phyloP scores from a whole-genome alignment of 805 yeast genomes.

The Wickerhamiella spandovensis region DNA sequence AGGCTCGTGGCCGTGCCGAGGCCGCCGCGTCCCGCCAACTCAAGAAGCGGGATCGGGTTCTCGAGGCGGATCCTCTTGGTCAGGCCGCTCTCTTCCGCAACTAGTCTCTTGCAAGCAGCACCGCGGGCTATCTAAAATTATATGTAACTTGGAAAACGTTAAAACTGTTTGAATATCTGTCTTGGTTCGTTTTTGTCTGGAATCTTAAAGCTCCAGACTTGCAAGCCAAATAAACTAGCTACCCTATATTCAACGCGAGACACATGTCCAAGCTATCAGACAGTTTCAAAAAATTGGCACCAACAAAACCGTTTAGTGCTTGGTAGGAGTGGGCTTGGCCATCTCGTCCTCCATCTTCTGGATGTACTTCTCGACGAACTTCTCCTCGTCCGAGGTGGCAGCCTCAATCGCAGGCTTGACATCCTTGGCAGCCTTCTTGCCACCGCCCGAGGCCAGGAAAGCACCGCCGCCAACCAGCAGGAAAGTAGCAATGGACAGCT shows the following conservation, averaged over 20 bases:
- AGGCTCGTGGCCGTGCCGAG: constrained; percentile 65
- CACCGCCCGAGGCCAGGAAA: constrained; percentile 62
- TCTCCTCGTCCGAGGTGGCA: constrained; percentile 75
- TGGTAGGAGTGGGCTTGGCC: neutral
- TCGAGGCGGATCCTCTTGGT: constrained; percentile 68
- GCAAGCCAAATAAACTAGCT: neutral
- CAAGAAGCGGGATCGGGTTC: constrained; percentile 58
- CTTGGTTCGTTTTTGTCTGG: too few relatives aligned
- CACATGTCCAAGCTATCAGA: neutral
- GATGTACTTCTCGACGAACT: constrained; percentile 61
- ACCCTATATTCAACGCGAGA: neutral
- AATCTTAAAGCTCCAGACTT: too few relatives aligned
- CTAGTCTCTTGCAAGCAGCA: too few relatives aligned
- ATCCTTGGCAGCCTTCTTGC: constrained; percentile 35
- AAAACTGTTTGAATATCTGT: too few relatives aligned
- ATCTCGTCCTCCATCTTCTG: constrained; percentile 30
- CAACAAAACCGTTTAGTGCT: neutral
- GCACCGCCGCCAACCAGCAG: constrained; percentile 50
- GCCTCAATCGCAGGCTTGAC: constrained; percentile 61
- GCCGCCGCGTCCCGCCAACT: constrained; percentile 66
- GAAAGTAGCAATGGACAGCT: constrained; percentile 73
- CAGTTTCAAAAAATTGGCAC: neutral
- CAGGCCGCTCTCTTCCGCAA: constrained; percentile 51
- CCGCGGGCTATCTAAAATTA: too few relatives aligned
- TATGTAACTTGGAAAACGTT: neutral